Evolutionary conservation across 2,329 filamentous ascomycete genomes (phyloP).

Genomic region (Whalleya microplaca): DNA sequence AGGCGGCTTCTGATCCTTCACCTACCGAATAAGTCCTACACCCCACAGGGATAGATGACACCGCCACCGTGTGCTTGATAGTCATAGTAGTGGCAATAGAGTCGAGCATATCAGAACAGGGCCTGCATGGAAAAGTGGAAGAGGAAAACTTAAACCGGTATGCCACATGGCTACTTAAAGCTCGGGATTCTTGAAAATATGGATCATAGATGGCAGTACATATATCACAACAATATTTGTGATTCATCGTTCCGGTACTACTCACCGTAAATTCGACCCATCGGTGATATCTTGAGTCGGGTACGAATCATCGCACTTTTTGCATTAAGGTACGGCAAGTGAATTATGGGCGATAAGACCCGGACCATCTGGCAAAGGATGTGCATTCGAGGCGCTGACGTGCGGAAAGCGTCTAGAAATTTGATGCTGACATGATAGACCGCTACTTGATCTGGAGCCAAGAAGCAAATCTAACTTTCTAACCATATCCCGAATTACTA

Average conservation of each 20-base stretch:
- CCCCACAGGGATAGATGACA: slow-evolving; percentile 5
- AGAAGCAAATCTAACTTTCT: neutral
- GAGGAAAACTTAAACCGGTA: slow-evolving; percentile 8
- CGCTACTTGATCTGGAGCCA: slow-evolving; percentile 9
- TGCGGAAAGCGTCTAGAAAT: slow-evolving; percentile 9
- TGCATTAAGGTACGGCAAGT: slow-evolving; percentile 1
- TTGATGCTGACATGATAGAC: slow-evolving; percentile 11
- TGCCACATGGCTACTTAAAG: slow-evolving; percentile 26
- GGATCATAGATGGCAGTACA: slow-evolving; percentile 15
- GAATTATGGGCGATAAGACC: slow-evolving; percentile 4
- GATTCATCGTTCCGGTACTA: slow-evolving; percentile 20
- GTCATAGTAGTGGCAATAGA: slow-evolving; percentile 16
- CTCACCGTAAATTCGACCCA: slow-evolving; percentile 12
- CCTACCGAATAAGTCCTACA: slow-evolving; percentile 36
- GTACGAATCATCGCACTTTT: slow-evolving; percentile 9
- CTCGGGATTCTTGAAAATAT: slow-evolving; percentile 5
- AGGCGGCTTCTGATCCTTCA: slow-evolving; percentile 35
- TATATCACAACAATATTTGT: slow-evolving; percentile 21
- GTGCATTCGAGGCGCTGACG: slow-evolving; percentile 11
- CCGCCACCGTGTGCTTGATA: slow-evolving; percentile 13
- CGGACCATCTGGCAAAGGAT: slow-evolving; percentile 5
- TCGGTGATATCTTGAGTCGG: slow-evolving; percentile 16
- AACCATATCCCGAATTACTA: slow-evolving; percentile 6
- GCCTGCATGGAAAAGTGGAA: slow-evolving; percentile 5
- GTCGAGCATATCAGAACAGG: slow-evolving; percentile 10